A percentile compares a stretch with the other conserved stretches of the same genome.
Conservation (phyloP, 2,329 filamentous ascomycete genomes). For the Camillea tinctor region DNA sequence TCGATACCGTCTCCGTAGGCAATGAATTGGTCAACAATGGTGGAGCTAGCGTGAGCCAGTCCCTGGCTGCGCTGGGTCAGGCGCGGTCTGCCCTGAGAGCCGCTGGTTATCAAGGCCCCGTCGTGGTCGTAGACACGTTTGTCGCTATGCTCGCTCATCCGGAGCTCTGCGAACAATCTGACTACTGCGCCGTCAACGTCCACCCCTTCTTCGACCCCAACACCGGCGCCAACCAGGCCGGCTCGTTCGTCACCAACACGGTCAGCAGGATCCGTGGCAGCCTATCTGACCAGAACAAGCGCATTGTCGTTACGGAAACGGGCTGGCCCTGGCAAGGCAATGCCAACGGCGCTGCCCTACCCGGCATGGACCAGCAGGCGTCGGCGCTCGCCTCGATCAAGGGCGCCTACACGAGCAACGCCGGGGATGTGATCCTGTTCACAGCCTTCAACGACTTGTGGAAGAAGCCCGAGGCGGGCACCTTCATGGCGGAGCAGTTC, state of each 20-base stretch:
- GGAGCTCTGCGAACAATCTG: slow-evolving; percentile 67
- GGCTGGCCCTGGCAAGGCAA: slow-evolving; percentile 77
- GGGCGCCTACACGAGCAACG: slow-evolving; percentile 50
- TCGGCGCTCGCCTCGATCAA: slow-evolving; percentile 65
- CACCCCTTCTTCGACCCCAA: slow-evolving; percentile 80
- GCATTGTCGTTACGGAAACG: slow-evolving; percentile 74
- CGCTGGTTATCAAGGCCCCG: slow-evolving; percentile 67
- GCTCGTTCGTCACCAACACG: slow-evolving; percentile 63
- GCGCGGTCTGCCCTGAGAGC: slow-evolving; percentile 57
- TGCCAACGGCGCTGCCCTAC: slow-evolving; percentile 66
- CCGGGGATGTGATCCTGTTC: slow-evolving; percentile 65
- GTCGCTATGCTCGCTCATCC: slow-evolving; percentile 65
- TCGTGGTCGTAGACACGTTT: slow-evolving; percentile 81
- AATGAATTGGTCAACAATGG: slow-evolving; percentile 77
- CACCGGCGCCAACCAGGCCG: slow-evolving; percentile 59
- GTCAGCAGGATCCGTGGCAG: slow-evolving; percentile 43
- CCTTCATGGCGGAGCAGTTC: slow-evolving; percentile 71
- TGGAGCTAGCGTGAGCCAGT: slow-evolving; percentile 47
- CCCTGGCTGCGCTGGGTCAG: slow-evolving; percentile 56
- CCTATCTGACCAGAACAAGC: slow-evolving; percentile 48
- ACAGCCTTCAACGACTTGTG: slow-evolving; percentile 77
- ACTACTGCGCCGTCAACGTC: slow-evolving; percentile 78
- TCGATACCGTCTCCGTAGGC: slow-evolving; percentile 73
- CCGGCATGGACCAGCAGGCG: slow-evolving; percentile 64
- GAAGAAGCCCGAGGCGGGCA: slow-evolving; percentile 64